Conservation (phyloP, 73 alveolate genomes). For the Breviolum minutum region DNA sequence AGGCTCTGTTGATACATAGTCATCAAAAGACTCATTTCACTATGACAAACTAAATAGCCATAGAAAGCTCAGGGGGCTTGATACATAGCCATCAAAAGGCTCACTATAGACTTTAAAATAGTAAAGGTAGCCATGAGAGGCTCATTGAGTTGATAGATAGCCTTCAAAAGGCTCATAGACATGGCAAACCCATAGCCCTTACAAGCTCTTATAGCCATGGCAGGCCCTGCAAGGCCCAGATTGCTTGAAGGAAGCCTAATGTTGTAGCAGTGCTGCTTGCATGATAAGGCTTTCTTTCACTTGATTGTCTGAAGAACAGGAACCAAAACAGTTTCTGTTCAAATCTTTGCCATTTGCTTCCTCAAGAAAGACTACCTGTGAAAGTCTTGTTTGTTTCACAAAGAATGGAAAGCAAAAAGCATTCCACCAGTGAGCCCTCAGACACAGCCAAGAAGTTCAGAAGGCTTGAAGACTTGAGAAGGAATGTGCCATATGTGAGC, state of each 20-base stretch:
- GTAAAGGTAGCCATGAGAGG: no score
- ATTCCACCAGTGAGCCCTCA: neutral
- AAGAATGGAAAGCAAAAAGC: neutral
- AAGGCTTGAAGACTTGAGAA: neutral
- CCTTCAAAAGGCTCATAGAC: neutral
- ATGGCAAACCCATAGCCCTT: neutral
- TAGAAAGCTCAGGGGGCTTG: no score
- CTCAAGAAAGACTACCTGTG: neutral
- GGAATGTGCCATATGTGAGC: conserved; percentile 1
- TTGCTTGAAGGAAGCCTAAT: neutral
- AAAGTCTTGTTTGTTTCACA: neutral
- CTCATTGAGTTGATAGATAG: no score
- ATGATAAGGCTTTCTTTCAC: neutral
- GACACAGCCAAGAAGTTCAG: neutral
- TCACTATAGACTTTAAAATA: no score
- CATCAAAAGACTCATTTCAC: no score
- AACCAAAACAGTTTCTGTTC: no score
- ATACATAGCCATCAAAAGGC: no score
- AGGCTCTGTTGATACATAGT: no score
- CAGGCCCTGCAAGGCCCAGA: neutral
- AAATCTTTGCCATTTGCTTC: neutral
- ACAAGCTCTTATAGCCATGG: neutral
- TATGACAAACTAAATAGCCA: no score
- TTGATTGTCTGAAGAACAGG: no score
- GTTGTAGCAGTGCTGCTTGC: neutral